These are phyloP conservation scores for Trichomonas gallinae DNA, from an alignment of 208 protist genomes.

Conservation along the genomic window DNA sequence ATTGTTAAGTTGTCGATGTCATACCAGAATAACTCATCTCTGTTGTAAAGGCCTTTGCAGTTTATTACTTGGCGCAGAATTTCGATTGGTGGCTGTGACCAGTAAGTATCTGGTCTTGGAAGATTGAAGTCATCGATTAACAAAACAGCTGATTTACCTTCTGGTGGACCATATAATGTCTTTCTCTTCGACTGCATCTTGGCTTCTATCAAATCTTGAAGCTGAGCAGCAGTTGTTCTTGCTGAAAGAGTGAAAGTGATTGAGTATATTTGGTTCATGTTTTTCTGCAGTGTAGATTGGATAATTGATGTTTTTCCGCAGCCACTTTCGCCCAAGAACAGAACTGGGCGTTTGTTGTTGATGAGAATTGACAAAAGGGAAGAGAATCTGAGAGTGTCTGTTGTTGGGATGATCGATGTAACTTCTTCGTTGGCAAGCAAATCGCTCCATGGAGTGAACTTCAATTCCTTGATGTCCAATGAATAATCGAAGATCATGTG, in stretches of 20 bases:
- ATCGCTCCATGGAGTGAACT: neutral
- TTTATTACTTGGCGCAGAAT: conserved; percentile 84
- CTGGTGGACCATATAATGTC: conserved; percentile 73
- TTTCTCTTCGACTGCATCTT: conserved; percentile 71
- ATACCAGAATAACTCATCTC: conserved; percentile 78
- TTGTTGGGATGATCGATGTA: conserved; percentile 54
- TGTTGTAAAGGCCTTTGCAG: conserved; percentile 85
- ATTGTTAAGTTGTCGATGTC: conserved; percentile 67
- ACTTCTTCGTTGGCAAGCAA: neutral
- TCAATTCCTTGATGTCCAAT: neutral
- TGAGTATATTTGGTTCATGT: conserved; percentile 21
- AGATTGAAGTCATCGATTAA: conserved; percentile 95
- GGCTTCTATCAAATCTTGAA: conserved; percentile 46
- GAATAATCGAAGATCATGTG: conserved; percentile 26
- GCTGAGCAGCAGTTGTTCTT: conserved; percentile 39
- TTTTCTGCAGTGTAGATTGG: conserved; percentile 31
- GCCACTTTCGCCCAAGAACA: conserved; percentile 40
- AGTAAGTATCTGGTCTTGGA: conserved; percentile 78
- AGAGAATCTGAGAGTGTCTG: conserved; percentile 58
- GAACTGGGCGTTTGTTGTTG: neutral
- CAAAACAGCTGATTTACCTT: conserved; percentile 66
- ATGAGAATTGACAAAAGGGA: conserved; percentile 32
- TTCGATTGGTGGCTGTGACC: conserved; percentile 84
- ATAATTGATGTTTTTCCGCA: conserved; percentile 47
- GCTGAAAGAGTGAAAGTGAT: conserved; percentile 50